phyloP scores from a whole-genome alignment of 1,284 basidiomycete genomes.

The Cryptococcus sp. region DNA sequence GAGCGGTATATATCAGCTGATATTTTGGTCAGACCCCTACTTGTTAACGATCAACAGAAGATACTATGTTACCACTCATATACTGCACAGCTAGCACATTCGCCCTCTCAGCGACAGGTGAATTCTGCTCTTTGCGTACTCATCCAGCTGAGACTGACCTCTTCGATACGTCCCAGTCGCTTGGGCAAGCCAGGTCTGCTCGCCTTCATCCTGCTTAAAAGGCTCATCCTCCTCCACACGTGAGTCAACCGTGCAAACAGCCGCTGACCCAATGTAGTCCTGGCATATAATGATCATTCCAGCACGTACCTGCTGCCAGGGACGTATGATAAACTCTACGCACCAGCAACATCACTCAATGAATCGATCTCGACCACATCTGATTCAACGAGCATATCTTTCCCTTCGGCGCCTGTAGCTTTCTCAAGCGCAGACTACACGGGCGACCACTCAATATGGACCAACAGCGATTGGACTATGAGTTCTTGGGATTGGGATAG shows the following conservation, averaged over 20 bases:
- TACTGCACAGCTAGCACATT: not conserved
- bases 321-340: slow-evolving; percentile 15
- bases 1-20: not conserved
- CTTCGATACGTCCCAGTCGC: slow-evolving; percentile 10
- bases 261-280: slow-evolving; percentile 7
- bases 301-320: slow-evolving; percentile 23
- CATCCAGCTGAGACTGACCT: too few relatives aligned
- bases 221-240: slow-evolving; percentile 26
- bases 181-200: slow-evolving; percentile 25
- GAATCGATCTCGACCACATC: slow-evolving; percentile 15
- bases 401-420: slow-evolving; percentile 27
- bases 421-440: slow-evolving; percentile 22
- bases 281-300: slow-evolving; percentile 11
- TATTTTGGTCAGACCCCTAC: slow-evolving; percentile 1
- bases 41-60: not conserved
- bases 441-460: slow-evolving; percentile 2
- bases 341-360: slow-evolving; percentile 20
- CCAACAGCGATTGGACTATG: slow-evolving; percentile 16
- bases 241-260: slow-evolving; percentile 12
- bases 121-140: too few relatives aligned
- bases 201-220: slow-evolving; percentile 22
- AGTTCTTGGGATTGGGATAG: slow-evolving; percentile 22
- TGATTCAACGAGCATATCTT: slow-evolving; percentile 20
- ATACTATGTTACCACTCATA: too few relatives aligned
- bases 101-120: not conserved